Conservation (phyloP, 2,329 filamentous ascomycete genomes). For the Claviceps pusilla region DNA sequence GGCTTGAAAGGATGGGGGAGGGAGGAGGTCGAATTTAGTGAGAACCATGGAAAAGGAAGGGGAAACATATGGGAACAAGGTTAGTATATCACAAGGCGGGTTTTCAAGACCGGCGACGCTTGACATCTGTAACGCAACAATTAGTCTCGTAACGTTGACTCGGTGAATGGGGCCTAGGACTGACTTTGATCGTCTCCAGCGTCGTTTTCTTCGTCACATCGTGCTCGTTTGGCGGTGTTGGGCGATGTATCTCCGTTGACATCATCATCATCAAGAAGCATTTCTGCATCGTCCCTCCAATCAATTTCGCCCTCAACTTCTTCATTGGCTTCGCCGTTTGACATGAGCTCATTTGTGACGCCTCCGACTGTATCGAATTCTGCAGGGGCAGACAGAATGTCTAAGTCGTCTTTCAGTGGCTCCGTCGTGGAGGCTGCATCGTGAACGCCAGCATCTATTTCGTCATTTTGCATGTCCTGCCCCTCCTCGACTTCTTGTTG, state of each 20-base stretch:
- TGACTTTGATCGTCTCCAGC: conserved; percentile 8
- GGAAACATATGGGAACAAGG: background rate
- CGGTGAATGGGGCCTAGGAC: background rate
- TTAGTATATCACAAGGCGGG: conserved; percentile 2
- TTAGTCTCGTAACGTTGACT: conserved; percentile 2
- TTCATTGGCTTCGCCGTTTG: background rate
- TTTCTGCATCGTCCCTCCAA: conserved; percentile 8
- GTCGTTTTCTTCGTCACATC: conserved; percentile 7
- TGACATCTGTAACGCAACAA: conserved; percentile 5
- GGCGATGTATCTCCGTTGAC: conserved; percentile 1
- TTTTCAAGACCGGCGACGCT: conserved; percentile 9
- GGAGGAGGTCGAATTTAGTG: background rate
- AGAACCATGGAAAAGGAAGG: background rate
- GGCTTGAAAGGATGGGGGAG: background rate
- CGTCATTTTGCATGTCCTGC: background rate
- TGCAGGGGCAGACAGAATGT: conserved; percentile 12
- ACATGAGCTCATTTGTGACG: background rate
- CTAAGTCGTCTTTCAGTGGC: conserved; percentile 16
- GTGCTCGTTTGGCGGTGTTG: conserved; percentile 7
- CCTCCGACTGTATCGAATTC: background rate
- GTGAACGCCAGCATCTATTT: background rate
- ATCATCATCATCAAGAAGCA: background rate
- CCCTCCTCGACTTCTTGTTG: background rate
- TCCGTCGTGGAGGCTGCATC: conserved; percentile 2
- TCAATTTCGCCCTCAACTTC: conserved; percentile 7